These are phyloP conservation scores for Phaseolus lunatus DNA, from an alignment of 306 rosid genomes.

Conservation along the genomic window DNA sequence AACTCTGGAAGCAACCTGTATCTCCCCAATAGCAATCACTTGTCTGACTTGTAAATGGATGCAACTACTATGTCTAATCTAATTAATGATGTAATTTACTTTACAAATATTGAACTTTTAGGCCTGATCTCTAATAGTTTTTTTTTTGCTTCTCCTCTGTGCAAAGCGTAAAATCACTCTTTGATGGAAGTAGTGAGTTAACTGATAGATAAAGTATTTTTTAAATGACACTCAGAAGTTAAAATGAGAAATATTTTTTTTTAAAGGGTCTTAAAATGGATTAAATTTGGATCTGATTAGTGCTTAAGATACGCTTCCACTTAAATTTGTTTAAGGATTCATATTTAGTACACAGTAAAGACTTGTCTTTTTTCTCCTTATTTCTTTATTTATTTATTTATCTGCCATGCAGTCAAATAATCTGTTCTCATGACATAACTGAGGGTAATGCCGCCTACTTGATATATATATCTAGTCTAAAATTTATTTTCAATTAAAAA, in stretches of 20 bases:
- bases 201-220: background rate
- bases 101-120: background rate
- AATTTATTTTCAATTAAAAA: conserved; percentile 3
- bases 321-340: conserved; percentile 7
- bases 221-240: background rate
- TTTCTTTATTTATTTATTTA: background rate
- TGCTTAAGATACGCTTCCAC: background rate
- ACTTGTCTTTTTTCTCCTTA: background rate
- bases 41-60: background rate
- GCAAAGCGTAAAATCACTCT: background rate
- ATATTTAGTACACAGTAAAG: background rate
- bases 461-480: background rate
- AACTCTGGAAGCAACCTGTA: background rate
- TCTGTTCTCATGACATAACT: background rate
- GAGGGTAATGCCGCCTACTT: conserved; percentile 1
- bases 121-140: background rate
- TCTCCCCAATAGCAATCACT: background rate
- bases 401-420: conserved; percentile 14
- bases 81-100: background rate
- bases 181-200: background rate
- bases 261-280: background rate
- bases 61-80: background rate
- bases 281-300: conserved; percentile 11
- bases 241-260: background rate
- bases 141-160: conserved; percentile 1